Conservation (phyloP, 768 basidiomycete species). For the Chiua virens region DNA sequence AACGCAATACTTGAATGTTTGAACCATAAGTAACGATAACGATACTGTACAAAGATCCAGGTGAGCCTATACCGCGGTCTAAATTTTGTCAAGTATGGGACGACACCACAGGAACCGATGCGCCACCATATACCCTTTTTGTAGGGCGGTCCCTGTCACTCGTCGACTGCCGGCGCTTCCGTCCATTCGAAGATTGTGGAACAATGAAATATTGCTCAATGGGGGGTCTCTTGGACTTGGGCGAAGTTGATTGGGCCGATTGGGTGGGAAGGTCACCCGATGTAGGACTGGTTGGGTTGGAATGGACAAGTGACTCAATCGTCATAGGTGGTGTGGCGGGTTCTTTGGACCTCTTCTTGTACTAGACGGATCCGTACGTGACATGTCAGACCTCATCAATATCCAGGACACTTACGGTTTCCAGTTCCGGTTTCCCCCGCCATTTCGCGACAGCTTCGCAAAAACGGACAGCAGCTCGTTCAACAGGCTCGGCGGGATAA, state of each 20-base stretch:
- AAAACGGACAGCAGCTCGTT: conserved; percentile 74
- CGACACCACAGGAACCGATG: conserved; percentile 11
- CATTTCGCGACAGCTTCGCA: conserved; percentile 81
- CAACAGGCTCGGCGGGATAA: conserved; percentile 80
- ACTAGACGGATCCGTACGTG: conserved; percentile 39
- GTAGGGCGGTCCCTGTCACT: conserved; percentile 25
- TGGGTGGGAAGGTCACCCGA: conserved; percentile 24
- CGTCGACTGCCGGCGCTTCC: conserved; percentile 29
- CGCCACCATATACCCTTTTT: conserved; percentile 21
- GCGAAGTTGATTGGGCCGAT: conserved; percentile 9
- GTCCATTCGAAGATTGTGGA: conserved; percentile 15
- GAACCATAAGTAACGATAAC: conserved; percentile 23
- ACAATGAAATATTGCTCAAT: conserved; percentile 40
- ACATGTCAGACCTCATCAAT: conserved; percentile 12
- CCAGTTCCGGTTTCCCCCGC: conserved; percentile 84
- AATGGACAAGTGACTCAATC: conserved; percentile 67
- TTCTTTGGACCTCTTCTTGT: conserved; percentile 51
- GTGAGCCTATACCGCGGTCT: conserved; percentile 3
- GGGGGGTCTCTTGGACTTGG: conserved; percentile 30
- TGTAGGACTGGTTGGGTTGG: conserved; percentile 63
- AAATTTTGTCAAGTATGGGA: conserved; percentile 13
- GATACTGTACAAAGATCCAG: conserved; percentile 25
- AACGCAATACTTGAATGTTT: background rate
- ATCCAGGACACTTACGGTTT: conserved; percentile 49
- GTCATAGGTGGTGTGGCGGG: conserved; percentile 44